phyloP scores from a whole-genome alignment of 2,329 filamentous ascomycete genomes.

The Madurella fahalii region DNA sequence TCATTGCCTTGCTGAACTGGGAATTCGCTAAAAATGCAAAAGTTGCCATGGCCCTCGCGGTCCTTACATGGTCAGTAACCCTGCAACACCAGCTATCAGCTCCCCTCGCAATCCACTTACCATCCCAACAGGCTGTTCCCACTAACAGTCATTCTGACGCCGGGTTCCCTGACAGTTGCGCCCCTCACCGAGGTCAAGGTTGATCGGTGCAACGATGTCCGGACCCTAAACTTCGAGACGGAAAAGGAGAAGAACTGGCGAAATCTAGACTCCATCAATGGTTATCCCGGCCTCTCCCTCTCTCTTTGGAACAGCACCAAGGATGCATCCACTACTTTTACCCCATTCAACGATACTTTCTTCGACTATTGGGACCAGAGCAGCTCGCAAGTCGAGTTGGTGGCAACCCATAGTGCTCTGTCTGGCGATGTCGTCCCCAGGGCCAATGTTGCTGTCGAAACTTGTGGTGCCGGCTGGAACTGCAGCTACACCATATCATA shows the following conservation, averaged over 20 bases:
- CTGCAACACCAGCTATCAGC: too few species aligned
- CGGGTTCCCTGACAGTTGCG: slow-evolving; percentile 28
- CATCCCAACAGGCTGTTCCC: slow-evolving; percentile 24
- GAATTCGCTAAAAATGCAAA: slow-evolving; percentile 22
- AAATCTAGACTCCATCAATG: slow-evolving; percentile 18
- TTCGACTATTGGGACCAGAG: slow-evolving; percentile 30
- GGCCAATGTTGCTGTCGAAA: slow-evolving; percentile 32
- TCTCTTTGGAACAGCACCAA: slow-evolving; percentile 29
- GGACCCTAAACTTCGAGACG: slow-evolving; percentile 29
- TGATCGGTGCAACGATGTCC: slow-evolving; percentile 21
- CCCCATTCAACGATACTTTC: slow-evolving; percentile 23
- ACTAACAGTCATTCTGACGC: slow-evolving; percentile 29
- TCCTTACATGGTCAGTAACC: slow-evolving; percentile 17
- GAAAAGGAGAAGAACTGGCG: slow-evolving; percentile 29
- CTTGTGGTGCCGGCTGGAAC: slow-evolving; percentile 37
- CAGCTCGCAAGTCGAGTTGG: slow-evolving; percentile 20
- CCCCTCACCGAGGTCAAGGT: slow-evolving; percentile 15
- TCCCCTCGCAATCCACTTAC: not conserved
- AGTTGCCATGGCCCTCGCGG: slow-evolving; percentile 16
- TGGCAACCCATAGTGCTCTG: slow-evolving; percentile 21
- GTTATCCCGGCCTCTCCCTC: slow-evolving; percentile 23
- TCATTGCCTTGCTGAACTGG: slow-evolving; percentile 19
- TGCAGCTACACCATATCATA: slow-evolving; percentile 38
- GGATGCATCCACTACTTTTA: not conserved
- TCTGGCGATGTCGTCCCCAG: slow-evolving; percentile 23